Evolutionary conservation across 495 filamentous ascomycete species (phyloP).

Genomic region (Hypoxylon rickii): DNA sequence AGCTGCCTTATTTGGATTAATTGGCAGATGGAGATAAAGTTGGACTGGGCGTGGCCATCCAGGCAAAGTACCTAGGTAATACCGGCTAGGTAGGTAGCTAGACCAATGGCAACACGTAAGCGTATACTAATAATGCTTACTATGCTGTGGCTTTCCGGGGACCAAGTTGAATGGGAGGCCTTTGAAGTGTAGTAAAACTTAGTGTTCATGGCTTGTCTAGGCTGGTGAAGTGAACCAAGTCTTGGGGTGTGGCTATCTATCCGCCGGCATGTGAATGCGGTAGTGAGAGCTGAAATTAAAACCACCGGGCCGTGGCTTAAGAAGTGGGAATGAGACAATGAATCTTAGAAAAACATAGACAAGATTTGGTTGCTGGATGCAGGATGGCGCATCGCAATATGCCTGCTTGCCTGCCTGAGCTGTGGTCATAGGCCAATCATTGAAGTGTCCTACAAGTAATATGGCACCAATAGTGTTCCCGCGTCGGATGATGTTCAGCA

Average conservation of each 20-base stretch:
- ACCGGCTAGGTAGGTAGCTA: no score
- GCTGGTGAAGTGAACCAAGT: constrained; percentile 21
- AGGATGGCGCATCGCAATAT: constrained; percentile 4
- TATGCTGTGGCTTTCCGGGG: constrained; percentile 11
- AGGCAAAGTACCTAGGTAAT: no score
- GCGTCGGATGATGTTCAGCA: constrained; percentile 35
- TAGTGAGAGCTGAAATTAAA: constrained; percentile 12
- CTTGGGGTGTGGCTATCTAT: constrained; percentile 16
- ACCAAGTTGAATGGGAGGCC: constrained; percentile 9
- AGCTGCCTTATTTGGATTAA: constrained; percentile 27
- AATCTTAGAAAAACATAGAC: constrained; percentile 7
- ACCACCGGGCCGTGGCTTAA: constrained; percentile 10
- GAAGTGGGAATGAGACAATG: not conserved
- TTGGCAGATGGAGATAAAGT: constrained; percentile 5
- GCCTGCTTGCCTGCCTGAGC: constrained; percentile 1
- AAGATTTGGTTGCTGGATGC: constrained; percentile 12
- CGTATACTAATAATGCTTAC: constrained; percentile 24
- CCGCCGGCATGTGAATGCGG: constrained; percentile 32
- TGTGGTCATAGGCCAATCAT: constrained; percentile 19
- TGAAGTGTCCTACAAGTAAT: no score
- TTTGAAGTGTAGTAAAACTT: constrained; percentile 27
- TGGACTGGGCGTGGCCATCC: constrained; percentile 19
- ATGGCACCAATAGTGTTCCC: constrained; percentile 19
- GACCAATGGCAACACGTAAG: constrained; percentile 14
- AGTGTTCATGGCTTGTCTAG: constrained; percentile 18